A percentile compares a stretch with the other conserved stretches of the same genome.
Evolutionary conservation across 2,329 filamentous ascomycete genomes (phyloP).

Genomic region (Colletotrichum sp.): DNA sequence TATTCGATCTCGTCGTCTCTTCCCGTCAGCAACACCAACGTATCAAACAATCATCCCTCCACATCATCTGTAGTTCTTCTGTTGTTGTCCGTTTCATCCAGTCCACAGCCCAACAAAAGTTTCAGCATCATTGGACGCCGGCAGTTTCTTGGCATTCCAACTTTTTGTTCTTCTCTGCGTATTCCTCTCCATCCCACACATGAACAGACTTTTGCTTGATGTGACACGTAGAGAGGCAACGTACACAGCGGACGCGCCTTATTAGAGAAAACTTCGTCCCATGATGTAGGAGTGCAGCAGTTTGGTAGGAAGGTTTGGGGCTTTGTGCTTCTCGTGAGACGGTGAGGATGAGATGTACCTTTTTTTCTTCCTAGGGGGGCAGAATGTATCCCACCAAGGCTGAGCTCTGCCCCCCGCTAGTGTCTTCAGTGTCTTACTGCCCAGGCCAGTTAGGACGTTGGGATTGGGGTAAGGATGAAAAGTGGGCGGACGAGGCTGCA

Average conservation of each 20-base stretch:
- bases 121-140: background rate
- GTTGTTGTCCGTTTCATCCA: background rate
- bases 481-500: background rate
- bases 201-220: background rate
- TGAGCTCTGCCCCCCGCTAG: background rate
- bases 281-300: background rate
- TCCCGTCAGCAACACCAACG: background rate
- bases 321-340: background rate
- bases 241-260: background rate
- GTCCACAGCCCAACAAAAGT: background rate
- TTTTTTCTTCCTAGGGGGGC: too few species aligned
- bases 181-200: background rate
- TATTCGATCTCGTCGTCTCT: background rate
- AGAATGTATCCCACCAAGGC: background rate
- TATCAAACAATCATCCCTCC: background rate
- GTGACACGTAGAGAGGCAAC: background rate
- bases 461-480: background rate
- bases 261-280: background rate
- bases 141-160: background rate
- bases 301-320: background rate
- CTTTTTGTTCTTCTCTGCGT: background rate
- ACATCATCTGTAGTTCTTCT: background rate
- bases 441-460: background rate
- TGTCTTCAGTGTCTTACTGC: background rate
- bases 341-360: background rate